Conservation (phyloP, 2,329 filamentous ascomycete genomes). For the Monosporascus sp. region DNA sequence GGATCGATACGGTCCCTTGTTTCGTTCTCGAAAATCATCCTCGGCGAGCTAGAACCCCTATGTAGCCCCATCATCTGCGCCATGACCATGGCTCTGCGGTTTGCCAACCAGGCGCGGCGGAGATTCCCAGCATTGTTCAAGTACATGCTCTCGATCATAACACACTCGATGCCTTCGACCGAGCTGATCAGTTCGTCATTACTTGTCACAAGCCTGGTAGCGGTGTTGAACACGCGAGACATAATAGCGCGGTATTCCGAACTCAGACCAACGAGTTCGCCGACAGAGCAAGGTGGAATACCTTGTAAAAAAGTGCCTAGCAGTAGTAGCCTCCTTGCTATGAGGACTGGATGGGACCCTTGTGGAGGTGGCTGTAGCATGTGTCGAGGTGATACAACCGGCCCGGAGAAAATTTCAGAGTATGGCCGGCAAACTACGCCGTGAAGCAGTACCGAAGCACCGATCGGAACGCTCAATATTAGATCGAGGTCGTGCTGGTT, state of each 20-base stretch:
- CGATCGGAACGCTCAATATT: constrained; percentile 26
- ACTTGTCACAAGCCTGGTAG: constrained; percentile 32
- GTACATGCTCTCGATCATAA: constrained; percentile 43
- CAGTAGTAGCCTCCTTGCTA: constrained; percentile 36
- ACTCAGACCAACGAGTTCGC: constrained; percentile 2
- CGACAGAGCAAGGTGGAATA: constrained; percentile 10
- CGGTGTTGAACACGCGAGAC: constrained; percentile 19
- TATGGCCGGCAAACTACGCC: constrained; percentile 30
- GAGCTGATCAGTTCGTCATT: constrained; percentile 40
- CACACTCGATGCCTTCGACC: constrained; percentile 42
- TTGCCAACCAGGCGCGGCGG: constrained; percentile 38
- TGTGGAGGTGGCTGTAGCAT: constrained; percentile 26
- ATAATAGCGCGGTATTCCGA: constrained; percentile 5
- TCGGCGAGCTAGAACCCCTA: constrained; percentile 2
- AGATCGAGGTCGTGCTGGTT: constrained; percentile 29
- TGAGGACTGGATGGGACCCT: constrained; percentile 29
- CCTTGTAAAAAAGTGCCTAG: constrained; percentile 32
- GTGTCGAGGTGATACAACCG: constrained; percentile 17
- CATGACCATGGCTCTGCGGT: constrained; percentile 38
- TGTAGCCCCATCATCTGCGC: constrained; percentile 36
- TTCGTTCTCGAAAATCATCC: constrained; percentile 16
- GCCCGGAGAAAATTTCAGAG: constrained; percentile 11
- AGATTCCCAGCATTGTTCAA: constrained; percentile 41
- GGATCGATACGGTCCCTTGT: constrained; percentile 24
- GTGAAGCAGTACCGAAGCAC: constrained; percentile 28